Evolutionary conservation across 371 early-diverging fungal genomes (phyloP).

Genomic region (Basidiobolus meristosporus): DNA sequence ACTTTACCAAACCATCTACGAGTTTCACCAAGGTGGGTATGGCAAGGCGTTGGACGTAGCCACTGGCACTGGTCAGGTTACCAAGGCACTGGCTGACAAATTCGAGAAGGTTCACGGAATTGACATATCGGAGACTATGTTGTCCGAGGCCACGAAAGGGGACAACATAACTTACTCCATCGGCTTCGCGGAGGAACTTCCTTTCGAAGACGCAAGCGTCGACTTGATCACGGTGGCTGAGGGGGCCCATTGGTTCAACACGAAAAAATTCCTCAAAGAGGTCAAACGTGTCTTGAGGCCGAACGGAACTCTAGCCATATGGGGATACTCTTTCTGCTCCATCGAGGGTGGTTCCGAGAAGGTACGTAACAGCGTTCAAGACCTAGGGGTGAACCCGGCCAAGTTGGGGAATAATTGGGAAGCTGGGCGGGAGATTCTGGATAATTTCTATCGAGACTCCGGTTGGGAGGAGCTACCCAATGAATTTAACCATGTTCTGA

Average conservation of each 20-base stretch:
- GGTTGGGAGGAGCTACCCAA: too few species aligned
- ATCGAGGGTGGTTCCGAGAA: too few species aligned
- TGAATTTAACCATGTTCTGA: too few species aligned
- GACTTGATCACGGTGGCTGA: conserved; percentile 36
- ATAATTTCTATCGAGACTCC: too few species aligned
- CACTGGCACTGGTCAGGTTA: conserved; percentile 33
- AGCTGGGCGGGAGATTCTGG: too few species aligned
- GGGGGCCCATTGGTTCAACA: conserved; percentile 46
- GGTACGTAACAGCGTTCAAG: too few species aligned
- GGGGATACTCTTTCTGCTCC: conserved; percentile 16
- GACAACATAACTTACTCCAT: conserved; percentile 25
- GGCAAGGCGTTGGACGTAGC: conserved; percentile 19
- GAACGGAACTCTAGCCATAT: conserved; percentile 38
- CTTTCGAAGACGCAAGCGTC: conserved; percentile 8
- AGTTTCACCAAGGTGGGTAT: conserved; percentile 8
- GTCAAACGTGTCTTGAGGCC: conserved; percentile 39
- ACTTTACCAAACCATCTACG: conserved; percentile 8
- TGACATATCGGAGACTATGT: conserved; percentile 23
- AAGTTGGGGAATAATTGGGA: too few species aligned
- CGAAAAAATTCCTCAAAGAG: conserved; percentile 28
- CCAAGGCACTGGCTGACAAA: conserved; percentile 15
- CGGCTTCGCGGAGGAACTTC: conserved; percentile 17
- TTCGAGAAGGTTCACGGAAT: conserved; percentile 24
- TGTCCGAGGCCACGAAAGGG: conserved; percentile 14
- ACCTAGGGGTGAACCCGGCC: too few species aligned